Percentiles rank a stretch among this genome's conserved stretches.
Conservation (phyloP, 192 early-diverging fungal species). For the Gryganskiella cystojenkinii region DNA sequence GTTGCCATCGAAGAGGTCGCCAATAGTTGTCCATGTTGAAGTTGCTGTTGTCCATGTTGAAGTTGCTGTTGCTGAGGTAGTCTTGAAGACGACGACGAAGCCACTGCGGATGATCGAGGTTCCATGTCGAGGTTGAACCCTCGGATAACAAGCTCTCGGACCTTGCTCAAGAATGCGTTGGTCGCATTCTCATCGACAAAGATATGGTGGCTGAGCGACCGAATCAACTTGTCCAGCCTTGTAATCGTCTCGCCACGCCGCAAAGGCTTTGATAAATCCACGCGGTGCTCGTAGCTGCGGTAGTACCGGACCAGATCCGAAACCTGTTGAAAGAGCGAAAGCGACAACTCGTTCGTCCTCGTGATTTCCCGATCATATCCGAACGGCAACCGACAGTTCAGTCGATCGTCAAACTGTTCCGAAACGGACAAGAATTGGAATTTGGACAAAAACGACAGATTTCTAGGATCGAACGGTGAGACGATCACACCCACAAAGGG, state of each 20-base stretch:
- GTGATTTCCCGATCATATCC: conserved; percentile 61
- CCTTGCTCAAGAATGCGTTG: conserved; percentile 52
- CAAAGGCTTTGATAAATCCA: conserved; percentile 67
- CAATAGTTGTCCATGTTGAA: too few species aligned
- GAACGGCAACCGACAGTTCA: conserved; percentile 70
- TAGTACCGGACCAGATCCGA: conserved; percentile 69
- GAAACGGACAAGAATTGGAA: conserved; percentile 71
- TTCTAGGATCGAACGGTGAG: conserved; percentile 77
- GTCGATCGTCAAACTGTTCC: conserved; percentile 56
- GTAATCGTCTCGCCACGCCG: conserved; percentile 61
- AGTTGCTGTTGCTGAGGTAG: too few species aligned
- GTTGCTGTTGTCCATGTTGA: too few species aligned
- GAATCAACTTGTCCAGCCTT: conserved; percentile 71
- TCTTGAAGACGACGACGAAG: too few species aligned
- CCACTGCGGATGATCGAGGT: not conserved
- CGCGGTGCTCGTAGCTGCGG: conserved; percentile 65
- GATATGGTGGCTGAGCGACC: conserved; percentile 64
- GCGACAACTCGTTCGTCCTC: conserved; percentile 55
- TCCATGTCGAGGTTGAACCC: conserved; percentile 30
- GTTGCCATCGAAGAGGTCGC: too few species aligned
- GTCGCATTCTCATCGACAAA: conserved; percentile 47
- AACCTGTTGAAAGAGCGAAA: conserved; percentile 64
- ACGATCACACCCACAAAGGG: conserved; percentile 94
- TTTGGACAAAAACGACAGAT: conserved; percentile 63
- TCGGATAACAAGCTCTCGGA: conserved; percentile 50